These are phyloP conservation scores for Eutrema heterophyllum DNA, from an alignment of 345 rosid genomes.

Conservation along the genomic window DNA sequence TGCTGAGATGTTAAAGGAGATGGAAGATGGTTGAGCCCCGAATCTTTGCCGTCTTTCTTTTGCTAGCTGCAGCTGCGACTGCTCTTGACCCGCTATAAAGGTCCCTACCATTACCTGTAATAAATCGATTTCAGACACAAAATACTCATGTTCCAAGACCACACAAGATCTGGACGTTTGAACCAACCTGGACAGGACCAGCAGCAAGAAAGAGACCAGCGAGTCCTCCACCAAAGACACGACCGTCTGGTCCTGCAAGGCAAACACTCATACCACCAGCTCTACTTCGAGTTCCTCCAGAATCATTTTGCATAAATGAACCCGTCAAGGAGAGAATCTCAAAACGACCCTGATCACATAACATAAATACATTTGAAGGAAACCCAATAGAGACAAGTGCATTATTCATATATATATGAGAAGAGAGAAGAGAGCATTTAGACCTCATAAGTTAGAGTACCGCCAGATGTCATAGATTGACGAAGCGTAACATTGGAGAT, in stretches of 20 bases:
- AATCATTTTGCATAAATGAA: conserved; percentile 67
- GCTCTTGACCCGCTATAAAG: conserved; percentile 32
- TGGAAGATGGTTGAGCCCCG: conserved; percentile 28
- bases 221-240: conserved; percentile 94
- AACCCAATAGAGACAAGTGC: not conserved
- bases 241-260: conserved; percentile 90
- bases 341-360: conserved; percentile 67
- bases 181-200: conserved; percentile 83
- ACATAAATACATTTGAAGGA: not conserved
- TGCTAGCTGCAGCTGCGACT: conserved; percentile 19
- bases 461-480: conserved; percentile 82
- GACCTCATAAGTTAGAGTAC: conserved; percentile 95
- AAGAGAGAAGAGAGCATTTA: not conserved
- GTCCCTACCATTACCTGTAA: conserved; percentile 34
- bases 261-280: conserved; percentile 98
- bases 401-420: not conserved
- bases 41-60: conserved; percentile 29
- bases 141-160: not conserved
- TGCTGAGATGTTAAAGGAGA: conserved; percentile 31
- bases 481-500: conserved; percentile 93
- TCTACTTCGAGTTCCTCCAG: conserved; percentile 76
- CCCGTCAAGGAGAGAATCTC: conserved; percentile 96
- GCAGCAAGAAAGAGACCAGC: conserved; percentile 92
- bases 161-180: not conserved
- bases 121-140: not conserved